Conservation (phyloP, 768 basidiomycete genomes). For the Boletus patriciae region DNA sequence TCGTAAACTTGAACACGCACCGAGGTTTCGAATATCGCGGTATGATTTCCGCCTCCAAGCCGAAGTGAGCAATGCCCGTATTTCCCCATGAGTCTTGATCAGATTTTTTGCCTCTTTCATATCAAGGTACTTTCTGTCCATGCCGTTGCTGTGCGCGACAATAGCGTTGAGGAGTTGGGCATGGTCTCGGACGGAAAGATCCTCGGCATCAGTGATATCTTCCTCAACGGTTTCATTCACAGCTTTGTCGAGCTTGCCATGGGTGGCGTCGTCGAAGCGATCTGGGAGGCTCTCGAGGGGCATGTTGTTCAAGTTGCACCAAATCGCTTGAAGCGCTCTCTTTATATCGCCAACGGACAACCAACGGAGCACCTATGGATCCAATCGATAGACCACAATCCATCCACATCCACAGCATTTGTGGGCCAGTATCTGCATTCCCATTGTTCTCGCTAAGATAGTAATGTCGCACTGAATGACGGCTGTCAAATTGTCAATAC, state of each 20-base stretch:
- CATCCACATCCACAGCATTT: too few species aligned
- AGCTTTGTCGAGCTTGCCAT: background rate
- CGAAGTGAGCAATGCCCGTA: background rate
- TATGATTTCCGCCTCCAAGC: conserved; percentile 5
- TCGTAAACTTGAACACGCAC: background rate
- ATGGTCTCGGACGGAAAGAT: too few species aligned
- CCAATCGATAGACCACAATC: background rate
- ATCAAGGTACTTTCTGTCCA: too few species aligned
- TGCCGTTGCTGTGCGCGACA: too few species aligned
- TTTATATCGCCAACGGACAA: background rate
- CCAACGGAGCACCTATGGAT: background rate
- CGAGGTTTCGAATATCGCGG: conserved; percentile 10
- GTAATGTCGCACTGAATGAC: too few species aligned
- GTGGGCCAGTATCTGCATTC: too few species aligned
- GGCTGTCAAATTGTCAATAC: too few species aligned
- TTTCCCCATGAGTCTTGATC: too few species aligned
- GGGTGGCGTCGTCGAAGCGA: background rate
- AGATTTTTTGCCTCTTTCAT: too few species aligned
- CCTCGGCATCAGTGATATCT: too few species aligned
- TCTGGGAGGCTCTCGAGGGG: background rate
- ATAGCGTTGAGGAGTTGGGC: too few species aligned
- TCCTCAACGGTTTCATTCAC: background rate
- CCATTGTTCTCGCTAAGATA: too few species aligned
- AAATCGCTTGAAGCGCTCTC: background rate
- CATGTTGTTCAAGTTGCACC: background rate